A percentile compares a stretch with the other conserved stretches of the same genome.
phyloP scores from a whole-genome alignment of 2,329 filamentous ascomycete genomes.

The Pestalotiopsis sp. region DNA sequence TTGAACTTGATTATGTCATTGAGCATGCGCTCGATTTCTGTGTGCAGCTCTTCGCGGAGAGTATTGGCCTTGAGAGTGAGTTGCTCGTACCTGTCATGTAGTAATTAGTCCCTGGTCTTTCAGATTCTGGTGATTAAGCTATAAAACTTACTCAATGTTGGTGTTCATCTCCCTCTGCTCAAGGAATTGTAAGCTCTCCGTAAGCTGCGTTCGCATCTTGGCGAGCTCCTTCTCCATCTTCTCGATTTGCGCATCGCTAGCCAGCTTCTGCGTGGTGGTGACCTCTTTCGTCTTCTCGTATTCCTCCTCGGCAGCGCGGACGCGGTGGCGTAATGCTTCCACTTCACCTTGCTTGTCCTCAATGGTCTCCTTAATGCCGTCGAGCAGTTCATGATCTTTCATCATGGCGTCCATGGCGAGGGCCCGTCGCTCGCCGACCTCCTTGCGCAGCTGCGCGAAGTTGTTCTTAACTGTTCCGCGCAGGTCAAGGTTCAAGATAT shows the following conservation, averaged over 20 bases:
- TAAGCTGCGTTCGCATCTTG: constrained; percentile 82
- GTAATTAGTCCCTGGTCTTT: constrained; percentile 7
- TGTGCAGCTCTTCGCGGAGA: constrained; percentile 95
- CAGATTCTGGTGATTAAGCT: not conserved
- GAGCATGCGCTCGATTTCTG: constrained; percentile 91
- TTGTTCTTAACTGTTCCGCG: constrained; percentile 79
- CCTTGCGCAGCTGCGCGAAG: constrained; percentile 79
- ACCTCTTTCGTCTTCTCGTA: constrained; percentile 91
- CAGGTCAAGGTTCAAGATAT: constrained; percentile 87
- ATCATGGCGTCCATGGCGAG: constrained; percentile 85
- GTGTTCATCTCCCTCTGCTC: constrained; percentile 96
- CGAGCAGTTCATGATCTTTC: constrained; percentile 90
- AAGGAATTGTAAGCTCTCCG: constrained; percentile 86
- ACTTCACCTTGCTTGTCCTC: constrained; percentile 94
- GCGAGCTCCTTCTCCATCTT: constrained; percentile 99
- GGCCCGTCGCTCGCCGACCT: constrained; percentile 87
- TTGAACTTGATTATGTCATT: constrained; percentile 99
- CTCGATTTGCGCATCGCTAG: constrained; percentile 91
- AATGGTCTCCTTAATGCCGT: constrained; percentile 94
- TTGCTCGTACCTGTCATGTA: constrained; percentile 74
- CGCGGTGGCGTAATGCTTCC: constrained; percentile 85
- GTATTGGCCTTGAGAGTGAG: constrained; percentile 81
- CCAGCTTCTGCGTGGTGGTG: constrained; percentile 83
- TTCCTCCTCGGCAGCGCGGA: constrained; percentile 86
- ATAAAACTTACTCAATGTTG: constrained; percentile 77